Evolutionary conservation across 345 rosid genomes (phyloP), one percentile per base, ranked within the genome.

Genomic region (Excoecaria cochinchinensis): DNA sequence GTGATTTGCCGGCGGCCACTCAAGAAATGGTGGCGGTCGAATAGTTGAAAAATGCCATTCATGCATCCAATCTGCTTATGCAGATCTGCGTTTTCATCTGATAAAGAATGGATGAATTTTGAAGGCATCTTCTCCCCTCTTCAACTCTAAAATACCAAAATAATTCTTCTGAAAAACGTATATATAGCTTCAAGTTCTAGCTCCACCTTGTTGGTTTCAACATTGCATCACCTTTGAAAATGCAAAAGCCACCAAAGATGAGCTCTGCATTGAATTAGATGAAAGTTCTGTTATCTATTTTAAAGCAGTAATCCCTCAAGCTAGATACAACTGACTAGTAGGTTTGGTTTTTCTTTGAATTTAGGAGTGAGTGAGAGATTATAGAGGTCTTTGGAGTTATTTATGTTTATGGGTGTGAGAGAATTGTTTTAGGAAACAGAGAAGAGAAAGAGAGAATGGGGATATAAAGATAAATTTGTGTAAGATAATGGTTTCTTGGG

Each of bases 61-160:
- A 92, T 92, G 79, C 99, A 95, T 61, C 99, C 97, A 74, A 92
- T 82, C 65, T 92, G 97, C 85, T 88, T 92, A 56, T 81, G 87
- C 80, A 88, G 84, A 82, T 85, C 87, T 76, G 93, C 86, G 64
- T 86, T 89, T 73, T 94, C 97, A 70, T 92, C 98, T 40, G 97
- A 82, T 38, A 89, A 74, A 69, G 86, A 80, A 82, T 86, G 77
- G 38, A 89, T 64, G 71, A 86, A 81, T 81, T 91, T 91, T 0
- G 93, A 84, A 74, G 97, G 85, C 98, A 94, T 92, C 56, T 80
- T 83, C 75, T 62, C 74, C 51, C 75, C 60, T 47, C 67, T 63
- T 31, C 65, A 71, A 55, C 51, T 64, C 8, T 52, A 39, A 56
- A 67, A 15, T 6, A 51, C 24, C 19, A 42, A 24, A 14, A 21